Evolutionary conservation across 306 rosid species (phyloP).

Genomic region (Trifolium pratense): DNA sequence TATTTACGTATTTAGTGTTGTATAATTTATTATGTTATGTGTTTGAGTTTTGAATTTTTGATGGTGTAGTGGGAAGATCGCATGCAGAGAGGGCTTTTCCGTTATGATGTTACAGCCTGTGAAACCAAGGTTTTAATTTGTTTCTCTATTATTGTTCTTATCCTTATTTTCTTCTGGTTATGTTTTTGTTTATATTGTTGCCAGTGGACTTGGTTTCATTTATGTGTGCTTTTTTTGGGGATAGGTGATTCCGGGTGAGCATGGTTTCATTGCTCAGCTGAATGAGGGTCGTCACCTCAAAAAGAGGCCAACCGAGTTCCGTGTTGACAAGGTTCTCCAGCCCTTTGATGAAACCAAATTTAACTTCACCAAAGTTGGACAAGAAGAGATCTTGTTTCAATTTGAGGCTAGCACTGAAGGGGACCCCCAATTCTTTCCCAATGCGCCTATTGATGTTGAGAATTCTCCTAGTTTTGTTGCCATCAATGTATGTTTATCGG

Average conservation of each 20-base stretch:
- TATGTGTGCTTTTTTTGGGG: background rate
- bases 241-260: conserved; percentile 83
- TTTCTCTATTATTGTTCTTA: background rate
- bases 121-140: conserved; percentile 76
- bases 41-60: conserved; percentile 38
- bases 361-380: conserved; percentile 98
- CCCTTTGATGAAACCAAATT: conserved; percentile 89
- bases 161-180: background rate
- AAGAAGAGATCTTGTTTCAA: conserved; percentile 91
- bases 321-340: conserved; percentile 95
- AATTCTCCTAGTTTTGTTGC: conserved; percentile 85
- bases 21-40: background rate
- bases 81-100: conserved; percentile 86
- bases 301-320: conserved; percentile 95
- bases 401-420: conserved; percentile 71
- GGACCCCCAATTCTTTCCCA: conserved; percentile 71
- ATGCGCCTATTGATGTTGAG: conserved; percentile 69
- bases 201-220: conserved; percentile 9
- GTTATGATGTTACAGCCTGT: conserved; percentile 96
- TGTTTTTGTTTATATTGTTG: background rate
- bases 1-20: background rate
- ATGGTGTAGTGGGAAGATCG: conserved; percentile 92
- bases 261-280: conserved; percentile 95
- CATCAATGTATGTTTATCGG: conserved; percentile 66
- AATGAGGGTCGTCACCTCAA: conserved; percentile 97